Percentiles rank a stretch among this genome's conserved stretches.
phyloP scores from a whole-genome alignment of 768 basidiomycete species.

The Suillus placidus region DNA sequence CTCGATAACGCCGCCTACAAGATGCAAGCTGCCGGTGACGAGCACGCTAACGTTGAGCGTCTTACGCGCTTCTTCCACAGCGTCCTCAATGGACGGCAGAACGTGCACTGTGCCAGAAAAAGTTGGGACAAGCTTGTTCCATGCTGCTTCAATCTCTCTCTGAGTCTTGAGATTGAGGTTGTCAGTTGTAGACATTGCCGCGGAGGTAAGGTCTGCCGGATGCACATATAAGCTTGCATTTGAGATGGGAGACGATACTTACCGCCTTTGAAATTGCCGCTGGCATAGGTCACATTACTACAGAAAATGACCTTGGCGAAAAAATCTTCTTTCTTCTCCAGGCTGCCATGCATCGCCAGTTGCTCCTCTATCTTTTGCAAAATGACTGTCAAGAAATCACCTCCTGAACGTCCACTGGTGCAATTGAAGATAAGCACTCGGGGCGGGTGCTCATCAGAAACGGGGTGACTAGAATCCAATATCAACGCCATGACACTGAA shows the following conservation, averaged over 20 bases:
- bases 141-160: constrained; percentile 72
- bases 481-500: constrained; percentile 13
- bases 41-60: constrained; percentile 58
- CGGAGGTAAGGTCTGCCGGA: constrained; percentile 71
- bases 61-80: constrained; percentile 51
- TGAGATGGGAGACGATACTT: constrained; percentile 24
- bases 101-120: constrained; percentile 74
- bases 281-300: constrained; percentile 91
- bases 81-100: constrained; percentile 87
- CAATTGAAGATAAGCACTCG: constrained; percentile 93
- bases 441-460: constrained; percentile 27
- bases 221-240: constrained; percentile 10
- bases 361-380: constrained; percentile 52
- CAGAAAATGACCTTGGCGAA: constrained; percentile 94
- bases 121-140: constrained; percentile 62
- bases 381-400: constrained; percentile 65
- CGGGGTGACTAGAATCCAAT: constrained; percentile 1
- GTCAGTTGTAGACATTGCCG: constrained; percentile 64
- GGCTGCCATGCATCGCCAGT: constrained; percentile 43
- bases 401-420: constrained; percentile 85
- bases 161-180: constrained; percentile 73
- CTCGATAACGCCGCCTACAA: constrained; percentile 93
- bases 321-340: constrained; percentile 46
- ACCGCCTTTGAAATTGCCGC: constrained; percentile 93
- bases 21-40: constrained; percentile 89